phyloP scores from a whole-genome alignment of 495 filamentous ascomycete genomes.

The Aspergillus avenaceus region DNA sequence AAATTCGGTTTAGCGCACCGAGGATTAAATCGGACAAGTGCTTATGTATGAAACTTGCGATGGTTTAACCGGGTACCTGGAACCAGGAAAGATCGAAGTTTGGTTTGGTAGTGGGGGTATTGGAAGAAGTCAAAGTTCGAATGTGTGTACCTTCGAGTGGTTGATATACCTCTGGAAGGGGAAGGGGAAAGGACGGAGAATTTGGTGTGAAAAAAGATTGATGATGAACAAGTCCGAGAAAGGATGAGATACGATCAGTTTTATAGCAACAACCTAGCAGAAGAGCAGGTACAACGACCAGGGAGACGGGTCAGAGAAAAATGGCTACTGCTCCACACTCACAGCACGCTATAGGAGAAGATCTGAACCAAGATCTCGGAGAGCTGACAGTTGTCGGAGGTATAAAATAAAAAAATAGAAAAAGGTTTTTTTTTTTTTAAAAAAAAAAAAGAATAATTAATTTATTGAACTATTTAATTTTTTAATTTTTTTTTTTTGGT shows the following conservation, averaged over 20 bases:
- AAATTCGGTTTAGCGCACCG: neutral
- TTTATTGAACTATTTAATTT: neutral
- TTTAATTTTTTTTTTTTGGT: slow-evolving; percentile 4
- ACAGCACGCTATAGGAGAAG: slow-evolving; percentile 42
- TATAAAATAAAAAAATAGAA: slow-evolving; percentile 14
- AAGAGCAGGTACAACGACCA: slow-evolving; percentile 27
- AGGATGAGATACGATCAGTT: slow-evolving; percentile 16
- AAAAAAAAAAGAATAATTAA: slow-evolving; percentile 1
- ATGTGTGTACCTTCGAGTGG: slow-evolving; percentile 7
- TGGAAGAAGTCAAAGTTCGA: slow-evolving; percentile 3
- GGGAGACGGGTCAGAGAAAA: slow-evolving; percentile 39
- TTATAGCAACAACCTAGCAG: slow-evolving; percentile 19
- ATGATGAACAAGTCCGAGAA: slow-evolving; percentile 11
- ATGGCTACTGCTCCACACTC: slow-evolving; percentile 31
- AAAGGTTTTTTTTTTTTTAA: no score
- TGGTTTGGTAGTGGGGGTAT: neutral
- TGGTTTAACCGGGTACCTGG: slow-evolving; percentile 3
- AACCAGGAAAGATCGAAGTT: neutral
- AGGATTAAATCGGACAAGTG: neutral
- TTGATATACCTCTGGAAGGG: slow-evolving; percentile 19
- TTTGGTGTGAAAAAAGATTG: slow-evolving; percentile 6
- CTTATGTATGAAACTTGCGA: neutral
- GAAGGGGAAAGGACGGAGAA: slow-evolving; percentile 6
- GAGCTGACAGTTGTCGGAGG: slow-evolving; percentile 42
- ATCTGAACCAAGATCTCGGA: slow-evolving; percentile 49